phyloP scores from a whole-genome alignment of 345 rosid genomes.

The Gossypium ekmanianum region DNA sequence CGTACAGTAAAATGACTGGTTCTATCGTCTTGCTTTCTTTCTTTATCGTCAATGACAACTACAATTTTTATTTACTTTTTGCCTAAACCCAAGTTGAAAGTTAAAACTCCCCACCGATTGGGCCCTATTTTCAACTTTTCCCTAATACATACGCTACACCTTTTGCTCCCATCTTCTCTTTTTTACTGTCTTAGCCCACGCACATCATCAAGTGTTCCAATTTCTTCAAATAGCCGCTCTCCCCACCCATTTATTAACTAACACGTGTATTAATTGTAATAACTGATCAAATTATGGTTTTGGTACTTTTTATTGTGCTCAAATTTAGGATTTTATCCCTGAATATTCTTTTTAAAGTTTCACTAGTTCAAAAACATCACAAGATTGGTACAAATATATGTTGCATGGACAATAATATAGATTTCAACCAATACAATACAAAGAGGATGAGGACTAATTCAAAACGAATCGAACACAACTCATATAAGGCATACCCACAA shows the following conservation, averaged over 20 bases:
- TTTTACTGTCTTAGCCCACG: too few relatives aligned
- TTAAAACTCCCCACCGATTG: background rate
- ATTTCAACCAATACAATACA: too few relatives aligned
- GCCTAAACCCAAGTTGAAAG: background rate
- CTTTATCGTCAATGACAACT: background rate
- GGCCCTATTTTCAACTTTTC: constrained; percentile 6
- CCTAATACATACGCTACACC: background rate
- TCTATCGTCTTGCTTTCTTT: background rate
- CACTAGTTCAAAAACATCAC: too few relatives aligned
- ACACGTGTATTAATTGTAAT: background rate
- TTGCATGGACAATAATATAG: too few relatives aligned
- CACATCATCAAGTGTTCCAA: background rate
- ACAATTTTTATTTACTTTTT: background rate
- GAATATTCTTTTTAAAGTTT: too few relatives aligned
- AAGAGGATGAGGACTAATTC: too few relatives aligned
- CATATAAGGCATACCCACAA: too few relatives aligned
- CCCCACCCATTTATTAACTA: background rate
- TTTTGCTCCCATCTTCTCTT: background rate
- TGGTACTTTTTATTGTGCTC: too few relatives aligned
- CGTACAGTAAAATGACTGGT: background rate
- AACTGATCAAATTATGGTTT: too few relatives aligned
- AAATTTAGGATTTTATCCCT: too few relatives aligned
- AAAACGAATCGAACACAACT: too few relatives aligned
- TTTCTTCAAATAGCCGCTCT: background rate
- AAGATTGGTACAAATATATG: too few relatives aligned